Conservation (phyloP, 805 yeast genomes). For the Suhomyces prunicola region DNA sequence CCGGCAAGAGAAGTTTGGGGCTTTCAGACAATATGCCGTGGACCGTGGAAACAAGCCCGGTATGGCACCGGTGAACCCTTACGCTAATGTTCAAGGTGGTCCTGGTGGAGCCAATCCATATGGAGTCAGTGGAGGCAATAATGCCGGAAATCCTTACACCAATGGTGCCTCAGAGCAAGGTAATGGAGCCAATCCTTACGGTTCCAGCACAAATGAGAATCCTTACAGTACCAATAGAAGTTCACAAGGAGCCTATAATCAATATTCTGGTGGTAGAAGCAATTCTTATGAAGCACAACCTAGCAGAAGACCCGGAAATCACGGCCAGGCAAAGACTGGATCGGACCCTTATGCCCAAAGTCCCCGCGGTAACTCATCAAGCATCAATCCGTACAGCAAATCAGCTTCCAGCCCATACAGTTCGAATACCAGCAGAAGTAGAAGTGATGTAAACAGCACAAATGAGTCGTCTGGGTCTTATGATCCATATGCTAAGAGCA, state of each 20-base stretch:
- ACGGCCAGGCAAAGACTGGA: neutral
- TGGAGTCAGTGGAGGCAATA: neutral
- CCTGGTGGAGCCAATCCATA: constrained; percentile 6
- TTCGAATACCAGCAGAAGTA: neutral
- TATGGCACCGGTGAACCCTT: constrained; percentile 41
- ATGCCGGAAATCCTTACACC: constrained; percentile 5
- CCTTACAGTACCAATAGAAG: neutral
- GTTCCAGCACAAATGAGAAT: constrained; percentile 1
- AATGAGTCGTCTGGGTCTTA: neutral
- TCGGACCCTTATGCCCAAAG: neutral
- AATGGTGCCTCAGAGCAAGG: neutral
- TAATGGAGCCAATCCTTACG: constrained; percentile 3
- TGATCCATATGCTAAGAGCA: constrained; percentile 1
- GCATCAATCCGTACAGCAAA: neutral
- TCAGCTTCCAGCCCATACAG: neutral
- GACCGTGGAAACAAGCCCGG: constrained; percentile 38
- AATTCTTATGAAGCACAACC: constrained; percentile 2
- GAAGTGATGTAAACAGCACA: neutral
- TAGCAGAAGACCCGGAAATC: neutral
- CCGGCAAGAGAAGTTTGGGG: constrained; percentile 49
- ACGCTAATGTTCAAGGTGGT: constrained; percentile 25
- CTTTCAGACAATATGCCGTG: constrained; percentile 48
- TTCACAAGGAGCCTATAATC: constrained; percentile 9
- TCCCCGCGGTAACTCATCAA: neutral
- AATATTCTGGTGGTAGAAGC: neutral